Conservation (phyloP, 139 green algal genomes). For the Mesotaenium endlicherianum region DNA sequence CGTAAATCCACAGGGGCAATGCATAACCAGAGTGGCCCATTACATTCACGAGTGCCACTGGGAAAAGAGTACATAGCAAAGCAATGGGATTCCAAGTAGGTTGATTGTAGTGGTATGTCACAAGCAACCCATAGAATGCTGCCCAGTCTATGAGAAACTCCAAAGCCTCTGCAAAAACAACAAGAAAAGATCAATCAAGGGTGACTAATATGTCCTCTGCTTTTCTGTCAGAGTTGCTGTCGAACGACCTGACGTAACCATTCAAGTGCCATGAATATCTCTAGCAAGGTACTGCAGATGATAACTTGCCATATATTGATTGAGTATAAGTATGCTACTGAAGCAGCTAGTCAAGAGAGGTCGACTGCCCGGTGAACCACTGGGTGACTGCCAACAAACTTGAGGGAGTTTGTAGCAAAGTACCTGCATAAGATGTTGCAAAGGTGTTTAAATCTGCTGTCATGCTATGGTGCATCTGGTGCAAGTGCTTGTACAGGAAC, state of each 20-base stretch:
- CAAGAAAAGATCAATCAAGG: neutral
- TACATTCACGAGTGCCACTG: neutral
- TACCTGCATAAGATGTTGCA: constrained; percentile 13
- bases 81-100: constrained; percentile 13
- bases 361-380: too few species aligned
- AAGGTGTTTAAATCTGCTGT: neutral
- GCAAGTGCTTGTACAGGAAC: constrained; percentile 5
- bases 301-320: too few species aligned
- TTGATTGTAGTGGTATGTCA: neutral
- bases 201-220: too few species aligned
- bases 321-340: too few species aligned
- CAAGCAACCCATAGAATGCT: neutral
- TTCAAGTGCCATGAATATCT: too few species aligned
- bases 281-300: too few species aligned
- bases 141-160: constrained; percentile 7
- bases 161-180: constrained; percentile 7
- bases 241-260: too few species aligned
- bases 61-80: neutral
- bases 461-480: constrained; percentile 3
- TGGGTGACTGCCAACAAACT: too few species aligned
- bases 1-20: constrained; percentile 31
- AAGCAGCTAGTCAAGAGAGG: too few species aligned
- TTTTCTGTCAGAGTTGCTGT: too few species aligned
- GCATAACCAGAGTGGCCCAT: constrained; percentile 38
- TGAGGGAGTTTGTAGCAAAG: neutral